Conservation (phyloP, 2,329 filamentous ascomycete species). For the Hypocrella siamensis region DNA sequence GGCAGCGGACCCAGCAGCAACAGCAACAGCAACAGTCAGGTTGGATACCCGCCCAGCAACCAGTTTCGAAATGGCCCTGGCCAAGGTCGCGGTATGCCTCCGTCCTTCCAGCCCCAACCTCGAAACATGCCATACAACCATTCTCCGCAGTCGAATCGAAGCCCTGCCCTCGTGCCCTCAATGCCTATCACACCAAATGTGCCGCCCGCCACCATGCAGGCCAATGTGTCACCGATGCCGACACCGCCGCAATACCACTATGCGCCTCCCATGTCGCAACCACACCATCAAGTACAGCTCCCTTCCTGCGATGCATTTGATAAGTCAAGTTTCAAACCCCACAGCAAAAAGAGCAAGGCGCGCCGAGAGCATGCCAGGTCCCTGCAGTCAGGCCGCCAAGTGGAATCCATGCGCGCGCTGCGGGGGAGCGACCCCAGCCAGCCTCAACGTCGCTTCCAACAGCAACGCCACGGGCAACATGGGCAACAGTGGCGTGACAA, state of each 20-base stretch:
- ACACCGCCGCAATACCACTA: constrained; percentile 47
- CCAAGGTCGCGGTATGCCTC: constrained; percentile 37
- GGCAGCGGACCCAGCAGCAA: constrained; percentile 26
- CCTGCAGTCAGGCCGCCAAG: constrained; percentile 21
- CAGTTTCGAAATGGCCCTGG: constrained; percentile 25
- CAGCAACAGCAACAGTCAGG: constrained; percentile 27
- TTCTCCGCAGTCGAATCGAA: constrained; percentile 50
- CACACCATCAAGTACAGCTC: constrained; percentile 45
- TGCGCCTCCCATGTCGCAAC: constrained; percentile 38
- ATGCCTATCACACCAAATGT: constrained; percentile 57
- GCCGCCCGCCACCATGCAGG: constrained; percentile 38
- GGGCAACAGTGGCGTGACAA: constrained; percentile 18
- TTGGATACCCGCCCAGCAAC: constrained; percentile 27
- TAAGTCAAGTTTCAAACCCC: constrained; percentile 21
- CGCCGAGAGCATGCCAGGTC: constrained; percentile 32
- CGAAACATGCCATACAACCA: constrained; percentile 34
- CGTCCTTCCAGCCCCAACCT: constrained; percentile 27
- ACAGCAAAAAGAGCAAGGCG: constrained; percentile 28
- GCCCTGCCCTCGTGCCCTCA: constrained; percentile 49
- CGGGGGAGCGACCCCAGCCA: constrained; percentile 17
- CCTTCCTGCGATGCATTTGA: constrained; percentile 20
- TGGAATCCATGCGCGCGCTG: constrained; percentile 20
- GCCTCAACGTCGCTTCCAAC: constrained; percentile 26
- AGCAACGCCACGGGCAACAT: constrained; percentile 31
- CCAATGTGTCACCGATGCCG: constrained; percentile 47